Percentiles rank a stretch among this genome's conserved stretches.
Evolutionary conservation across 345 rosid species (phyloP).

Genomic region (Gossypium bickii): DNA sequence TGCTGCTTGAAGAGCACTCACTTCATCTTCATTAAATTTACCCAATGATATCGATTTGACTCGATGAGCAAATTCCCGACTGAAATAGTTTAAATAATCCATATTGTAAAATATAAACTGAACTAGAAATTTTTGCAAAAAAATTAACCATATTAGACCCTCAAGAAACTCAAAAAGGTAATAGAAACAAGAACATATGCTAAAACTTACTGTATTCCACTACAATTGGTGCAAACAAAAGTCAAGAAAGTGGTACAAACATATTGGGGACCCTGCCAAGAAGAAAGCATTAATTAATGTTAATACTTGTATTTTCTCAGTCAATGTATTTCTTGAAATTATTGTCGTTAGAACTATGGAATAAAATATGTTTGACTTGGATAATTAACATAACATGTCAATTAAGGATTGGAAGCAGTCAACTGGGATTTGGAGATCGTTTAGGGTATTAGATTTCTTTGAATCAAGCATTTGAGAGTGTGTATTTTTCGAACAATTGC

Average conservation of each 20-base stretch:
- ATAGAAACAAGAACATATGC: background rate
- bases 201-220: conserved; percentile 75
- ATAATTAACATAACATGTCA: too few species aligned
- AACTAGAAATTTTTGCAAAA: background rate
- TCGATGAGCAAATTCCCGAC: conserved; percentile 89
- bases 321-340: background rate
- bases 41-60: conserved; percentile 94
- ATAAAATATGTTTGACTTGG: too few species aligned
- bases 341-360: background rate
- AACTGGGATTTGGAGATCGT: too few species aligned
- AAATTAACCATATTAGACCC: background rate
- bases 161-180: background rate
- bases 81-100: conserved; percentile 22
- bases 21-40: conserved; percentile 81
- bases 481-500: too few species aligned
- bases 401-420: too few species aligned
- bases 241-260: conserved; percentile 89
- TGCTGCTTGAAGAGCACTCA: conserved; percentile 64
- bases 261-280: conserved; percentile 86
- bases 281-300: background rate
- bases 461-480: too few species aligned
- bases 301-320: background rate
- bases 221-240: conserved; percentile 81
- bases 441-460: too few species aligned
- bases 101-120: background rate